phyloP scores from a whole-genome alignment of 257 asterid species.

The Paulownia fortunei region DNA sequence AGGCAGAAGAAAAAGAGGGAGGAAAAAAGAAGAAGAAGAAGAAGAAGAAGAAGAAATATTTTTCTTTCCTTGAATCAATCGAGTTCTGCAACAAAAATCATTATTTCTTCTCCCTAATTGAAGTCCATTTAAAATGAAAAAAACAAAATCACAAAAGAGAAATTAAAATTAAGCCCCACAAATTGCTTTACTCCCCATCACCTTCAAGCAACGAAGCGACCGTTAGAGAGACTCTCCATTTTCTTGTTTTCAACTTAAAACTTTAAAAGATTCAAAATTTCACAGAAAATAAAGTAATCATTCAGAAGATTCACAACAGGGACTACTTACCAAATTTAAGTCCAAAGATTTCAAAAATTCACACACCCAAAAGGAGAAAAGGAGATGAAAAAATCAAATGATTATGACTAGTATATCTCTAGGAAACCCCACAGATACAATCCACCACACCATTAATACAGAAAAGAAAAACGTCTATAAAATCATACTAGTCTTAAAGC shows the following conservation, averaged over 20 bases:
- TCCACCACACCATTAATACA: constrained; percentile 14
- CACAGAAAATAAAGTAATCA: neutral
- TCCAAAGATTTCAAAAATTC: constrained; percentile 27
- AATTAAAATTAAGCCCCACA: constrained; percentile 17
- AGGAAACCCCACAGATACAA: neutral
- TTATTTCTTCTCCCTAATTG: neutral
- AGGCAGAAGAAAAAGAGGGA: neutral
- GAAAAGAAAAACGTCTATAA: constrained; percentile 6
- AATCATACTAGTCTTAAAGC: constrained; percentile 15
- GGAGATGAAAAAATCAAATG: neutral
- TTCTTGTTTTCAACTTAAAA: constrained; percentile 22
- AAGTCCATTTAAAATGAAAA: neutral
- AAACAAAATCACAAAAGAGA: neutral
- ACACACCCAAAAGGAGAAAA: neutral
- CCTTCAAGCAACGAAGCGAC: constrained; percentile 43
- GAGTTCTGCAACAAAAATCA: constrained; percentile 14
- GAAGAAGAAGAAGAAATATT: constrained; percentile 14
- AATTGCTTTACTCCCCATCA: constrained; percentile 25
- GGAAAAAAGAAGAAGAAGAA: neutral
- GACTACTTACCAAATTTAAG: constrained; percentile 36
- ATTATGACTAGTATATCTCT: neutral
- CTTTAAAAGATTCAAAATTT: constrained; percentile 28
- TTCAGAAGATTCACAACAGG: constrained; percentile 17
- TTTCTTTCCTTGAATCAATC: constrained; percentile 25
- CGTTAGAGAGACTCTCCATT: constrained; percentile 35